A percentile compares a stretch with the other conserved stretches of the same genome.
These are phyloP conservation scores for Bodo saltans DNA, from an alignment of 78 protist genomes.

Conservation along the genomic window DNA sequence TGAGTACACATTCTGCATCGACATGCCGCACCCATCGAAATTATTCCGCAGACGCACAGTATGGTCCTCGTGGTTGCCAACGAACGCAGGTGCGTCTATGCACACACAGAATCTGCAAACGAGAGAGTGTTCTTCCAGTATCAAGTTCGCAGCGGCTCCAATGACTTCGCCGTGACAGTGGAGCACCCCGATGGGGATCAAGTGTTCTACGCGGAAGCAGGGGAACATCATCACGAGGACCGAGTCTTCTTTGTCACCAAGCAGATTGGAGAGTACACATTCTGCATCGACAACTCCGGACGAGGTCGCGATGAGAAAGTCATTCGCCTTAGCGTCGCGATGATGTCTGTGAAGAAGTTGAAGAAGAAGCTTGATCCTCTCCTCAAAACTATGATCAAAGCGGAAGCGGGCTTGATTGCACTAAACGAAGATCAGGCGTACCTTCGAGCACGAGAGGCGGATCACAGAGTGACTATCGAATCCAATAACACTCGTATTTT, in stretches of 20 bases:
- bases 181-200: neutral
- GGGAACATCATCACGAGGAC: neutral
- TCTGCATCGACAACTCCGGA: neutral
- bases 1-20: neutral
- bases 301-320: neutral
- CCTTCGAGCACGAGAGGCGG: neutral
- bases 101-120: neutral
- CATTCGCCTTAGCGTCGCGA: neutral
- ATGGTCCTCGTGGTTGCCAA: neutral
- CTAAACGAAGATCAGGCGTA: neutral
- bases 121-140: neutral
- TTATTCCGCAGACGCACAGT: too few species aligned
- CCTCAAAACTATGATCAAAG: neutral
- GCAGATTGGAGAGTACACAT: neutral
- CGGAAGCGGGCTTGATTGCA: neutral
- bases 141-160: neutral
- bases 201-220: neutral
- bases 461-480: slow-evolving; percentile 49
- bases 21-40: too few species aligned
- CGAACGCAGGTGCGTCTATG: neutral
- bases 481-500: neutral
- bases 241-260: neutral
- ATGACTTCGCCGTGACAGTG: neutral
- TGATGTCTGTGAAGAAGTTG: neutral
- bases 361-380: neutral